phyloP scores from a whole-genome alignment of 192 early-diverging fungal genomes.

The Backusella macrospora region DNA sequence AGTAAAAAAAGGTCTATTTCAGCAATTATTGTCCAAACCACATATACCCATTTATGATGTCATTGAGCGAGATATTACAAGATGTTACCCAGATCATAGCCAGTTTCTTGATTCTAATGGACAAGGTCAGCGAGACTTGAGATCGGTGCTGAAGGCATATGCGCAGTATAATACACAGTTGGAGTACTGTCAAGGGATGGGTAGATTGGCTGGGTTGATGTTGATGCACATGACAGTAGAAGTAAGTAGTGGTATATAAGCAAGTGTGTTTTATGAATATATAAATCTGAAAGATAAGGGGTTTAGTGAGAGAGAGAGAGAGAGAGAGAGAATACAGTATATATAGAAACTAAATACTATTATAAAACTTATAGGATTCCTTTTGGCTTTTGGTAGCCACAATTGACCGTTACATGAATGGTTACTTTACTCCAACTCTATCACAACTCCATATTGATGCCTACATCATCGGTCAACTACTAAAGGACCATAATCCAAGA shows the following conservation, averaged over 20 bases:
- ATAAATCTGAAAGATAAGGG: no score
- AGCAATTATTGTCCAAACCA: slow-evolving; percentile 4
- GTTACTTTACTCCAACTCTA: slow-evolving; percentile 76
- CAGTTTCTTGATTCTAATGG: slow-evolving; percentile 74
- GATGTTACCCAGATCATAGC: slow-evolving; percentile 85
- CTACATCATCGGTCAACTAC: slow-evolving; percentile 74
- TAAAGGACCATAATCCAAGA: slow-evolving; percentile 67
- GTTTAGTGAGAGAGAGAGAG: not conserved
- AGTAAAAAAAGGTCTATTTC: slow-evolving; percentile 36
- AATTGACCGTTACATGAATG: slow-evolving; percentile 71
- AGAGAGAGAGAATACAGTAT: not conserved
- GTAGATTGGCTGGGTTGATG: slow-evolving; percentile 86
- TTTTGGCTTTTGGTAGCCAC: slow-evolving; percentile 89
- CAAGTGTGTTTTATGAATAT: no score
- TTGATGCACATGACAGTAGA: slow-evolving; percentile 81
- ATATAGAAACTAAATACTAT: no score
- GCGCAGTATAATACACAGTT: slow-evolving; percentile 82
- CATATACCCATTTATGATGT: slow-evolving; percentile 74
- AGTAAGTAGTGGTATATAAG: slow-evolving; percentile 8
- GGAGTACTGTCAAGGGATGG: slow-evolving; percentile 98
- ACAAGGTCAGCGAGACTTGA: slow-evolving; percentile 74
- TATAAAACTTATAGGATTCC: slow-evolving; percentile 56
- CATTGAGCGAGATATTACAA: slow-evolving; percentile 85
- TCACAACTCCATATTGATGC: slow-evolving; percentile 81
- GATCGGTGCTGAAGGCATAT: slow-evolving; percentile 79